Conservation (phyloP, 371 early-diverging fungal species). For the Mortierella sp. region DNA sequence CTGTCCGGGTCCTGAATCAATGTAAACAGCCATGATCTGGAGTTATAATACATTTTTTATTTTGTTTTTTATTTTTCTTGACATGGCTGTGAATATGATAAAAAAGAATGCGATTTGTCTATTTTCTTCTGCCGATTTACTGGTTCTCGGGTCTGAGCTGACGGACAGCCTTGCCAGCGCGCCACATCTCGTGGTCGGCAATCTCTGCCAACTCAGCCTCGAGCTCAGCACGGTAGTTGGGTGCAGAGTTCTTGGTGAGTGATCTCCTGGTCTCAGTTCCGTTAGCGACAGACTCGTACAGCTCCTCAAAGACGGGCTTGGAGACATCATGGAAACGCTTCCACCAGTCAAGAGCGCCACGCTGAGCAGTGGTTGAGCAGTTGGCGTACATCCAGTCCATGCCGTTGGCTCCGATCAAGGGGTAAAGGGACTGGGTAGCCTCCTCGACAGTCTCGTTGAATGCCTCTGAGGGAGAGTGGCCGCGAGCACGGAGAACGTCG, state of each 20-base stretch:
- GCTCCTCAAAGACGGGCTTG: conserved; percentile 94
- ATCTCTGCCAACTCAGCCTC: conserved; percentile 93
- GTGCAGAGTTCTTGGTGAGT: conserved; percentile 88
- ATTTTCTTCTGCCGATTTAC: conserved; percentile 2
- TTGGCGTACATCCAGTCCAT: conserved; percentile 98
- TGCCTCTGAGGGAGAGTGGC: conserved; percentile 97
- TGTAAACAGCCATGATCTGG: too few relatives aligned
- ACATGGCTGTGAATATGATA: too few relatives aligned
- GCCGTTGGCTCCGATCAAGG: conserved; percentile 96
- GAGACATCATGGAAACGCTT: conserved; percentile 92
- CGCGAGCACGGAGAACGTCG: conserved; percentile 94
- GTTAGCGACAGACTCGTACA: conserved; percentile 90
- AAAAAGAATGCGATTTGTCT: background rate
- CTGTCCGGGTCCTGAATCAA: too few relatives aligned
- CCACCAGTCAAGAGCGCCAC: conserved; percentile 98
- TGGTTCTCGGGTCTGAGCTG: conserved; percentile 86
- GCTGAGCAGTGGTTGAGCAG: conserved; percentile 96
- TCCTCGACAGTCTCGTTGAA: conserved; percentile 99
- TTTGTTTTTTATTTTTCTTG: too few relatives aligned
- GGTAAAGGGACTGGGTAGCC: conserved; percentile 97
- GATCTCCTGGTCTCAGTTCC: conserved; percentile 93
- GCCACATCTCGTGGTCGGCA: conserved; percentile 82
- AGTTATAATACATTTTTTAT: too few relatives aligned
- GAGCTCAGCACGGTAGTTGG: conserved; percentile 93
- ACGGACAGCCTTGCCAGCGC: conserved; percentile 93